These are phyloP conservation scores for Citrus maxima DNA, from an alignment of 345 rosid genomes.

Conservation along the genomic window DNA sequence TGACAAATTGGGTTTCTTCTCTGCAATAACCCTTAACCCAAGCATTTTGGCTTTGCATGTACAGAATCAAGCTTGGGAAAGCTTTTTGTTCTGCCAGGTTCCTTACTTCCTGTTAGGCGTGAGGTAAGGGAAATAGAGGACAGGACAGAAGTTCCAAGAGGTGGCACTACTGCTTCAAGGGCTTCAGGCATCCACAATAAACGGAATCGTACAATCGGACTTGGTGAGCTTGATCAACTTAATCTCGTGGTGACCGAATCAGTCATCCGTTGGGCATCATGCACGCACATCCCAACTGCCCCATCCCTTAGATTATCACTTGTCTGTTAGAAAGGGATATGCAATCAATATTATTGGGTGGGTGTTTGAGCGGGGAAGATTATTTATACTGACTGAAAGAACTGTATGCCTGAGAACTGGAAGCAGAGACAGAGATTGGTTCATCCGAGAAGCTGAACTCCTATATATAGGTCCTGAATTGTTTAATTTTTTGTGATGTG, in stretches of 20 bases:
- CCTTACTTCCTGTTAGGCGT: slow-evolving; percentile 26
- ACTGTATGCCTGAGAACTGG: neutral
- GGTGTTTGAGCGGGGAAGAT: neutral
- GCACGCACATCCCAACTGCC: slow-evolving; percentile 65
- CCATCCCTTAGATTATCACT: slow-evolving; percentile 73
- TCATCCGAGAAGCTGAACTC: slow-evolving; percentile 26
- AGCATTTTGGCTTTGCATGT: slow-evolving; percentile 6
- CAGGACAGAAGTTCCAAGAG: slow-evolving; percentile 35
- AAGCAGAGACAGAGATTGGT: neutral
- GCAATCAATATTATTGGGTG: neutral
- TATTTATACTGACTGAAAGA: neutral
- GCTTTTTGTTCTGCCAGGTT: slow-evolving; percentile 28
- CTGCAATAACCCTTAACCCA: neutral
- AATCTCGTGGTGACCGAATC: slow-evolving; percentile 56
- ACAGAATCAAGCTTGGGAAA: slow-evolving; percentile 40
- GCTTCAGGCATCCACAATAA: slow-evolving; percentile 51
- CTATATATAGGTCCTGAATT: neutral
- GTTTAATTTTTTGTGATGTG: neutral
- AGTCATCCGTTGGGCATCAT: slow-evolving; percentile 81
- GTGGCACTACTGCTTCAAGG: slow-evolving; percentile 35
- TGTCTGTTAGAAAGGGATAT: slow-evolving; percentile 48
- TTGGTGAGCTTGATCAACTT: slow-evolving; percentile 65
- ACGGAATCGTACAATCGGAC: slow-evolving; percentile 64
- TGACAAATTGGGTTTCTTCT: neutral
- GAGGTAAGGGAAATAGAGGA: slow-evolving; percentile 32